Base-by-base conservation (phyloP, 208 protist genomes). In the Trypanosoma grayi region DNA sequence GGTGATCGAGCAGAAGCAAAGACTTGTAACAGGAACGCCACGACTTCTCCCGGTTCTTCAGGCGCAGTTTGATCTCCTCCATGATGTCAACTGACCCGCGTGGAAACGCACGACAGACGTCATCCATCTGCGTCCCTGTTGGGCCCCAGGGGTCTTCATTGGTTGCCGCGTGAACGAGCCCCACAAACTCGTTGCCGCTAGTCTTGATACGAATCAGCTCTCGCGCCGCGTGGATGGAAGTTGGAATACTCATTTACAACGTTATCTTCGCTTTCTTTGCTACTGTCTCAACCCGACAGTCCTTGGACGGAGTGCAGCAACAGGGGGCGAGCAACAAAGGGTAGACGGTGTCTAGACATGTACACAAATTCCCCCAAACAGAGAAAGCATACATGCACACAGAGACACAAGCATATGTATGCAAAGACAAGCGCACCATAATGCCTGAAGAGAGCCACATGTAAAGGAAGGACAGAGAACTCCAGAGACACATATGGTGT, bases 141-240 rank as follows among this genome's bases (percentile, higher is more conserved):
- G 89, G 89, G 7, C 89, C 89, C 86, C 89, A 95, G 60, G 89
- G 89, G 14, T 95, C 89, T 59, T 93, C 83, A 62, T 92, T 95
- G 24, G 85, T 93, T 24, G 89, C 89, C 30, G 80, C 77, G 68
- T 93, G 85, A 22, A 93, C 77, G 30, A 92, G 66, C 27, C 54
- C 54, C 20, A 91, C 61, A 71, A 77, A 85, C 66, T 93, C 81
- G 60, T 71, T 85, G 43, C 85, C 76, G 16, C 73, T 75, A 18
- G 78, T 70, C 74, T 87, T 86, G 25, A 95, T 84, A 30, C 89
- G 89, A n/a, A 84, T 62, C 75, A 85, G 79, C 65, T 95, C 89
- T 54, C 83, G 80, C 40, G 79, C 83, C 6, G 76, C 65, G 40
- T 70, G 55, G 33, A 75, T 0, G 34, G 53, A 66, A 8, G 52